These are phyloP conservation scores for Magnolia changhungtana DNA, from an alignment of 164 flowering plant species.

Conservation along the genomic window DNA sequence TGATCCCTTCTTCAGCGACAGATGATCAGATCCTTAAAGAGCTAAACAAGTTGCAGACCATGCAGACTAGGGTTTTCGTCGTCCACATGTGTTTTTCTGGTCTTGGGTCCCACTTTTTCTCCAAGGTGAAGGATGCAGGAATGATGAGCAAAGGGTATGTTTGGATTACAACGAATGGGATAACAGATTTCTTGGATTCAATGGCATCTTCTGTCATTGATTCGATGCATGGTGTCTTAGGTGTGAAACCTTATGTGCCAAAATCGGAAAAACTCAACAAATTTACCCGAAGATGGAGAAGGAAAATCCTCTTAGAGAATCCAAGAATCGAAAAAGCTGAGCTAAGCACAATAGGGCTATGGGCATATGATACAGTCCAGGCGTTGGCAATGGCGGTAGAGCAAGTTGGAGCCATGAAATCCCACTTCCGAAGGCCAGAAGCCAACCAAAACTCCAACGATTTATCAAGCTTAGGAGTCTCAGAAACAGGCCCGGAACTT, in stretches of 20 bases:
- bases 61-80: slow-evolving; percentile 22
- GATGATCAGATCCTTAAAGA: slow-evolving; percentile 12
- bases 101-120: slow-evolving; percentile 10
- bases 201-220: slow-evolving; percentile 8
- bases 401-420: slow-evolving; percentile 11
- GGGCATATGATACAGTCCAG: slow-evolving; percentile 45
- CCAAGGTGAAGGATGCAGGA: background rate
- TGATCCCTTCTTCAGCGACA: background rate
- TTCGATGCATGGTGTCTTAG: slow-evolving; percentile 28
- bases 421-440: background rate
- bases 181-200: slow-evolving; percentile 4
- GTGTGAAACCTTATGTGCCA: slow-evolving; percentile 18
- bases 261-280: slow-evolving; percentile 3
- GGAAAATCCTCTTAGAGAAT: background rate
- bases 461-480: background rate
- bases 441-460: background rate
- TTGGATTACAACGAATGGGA: slow-evolving; percentile 21
- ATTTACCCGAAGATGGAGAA: slow-evolving; percentile 16
- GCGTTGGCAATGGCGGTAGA: slow-evolving; percentile 44
- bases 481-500: slow-evolving; percentile 3
- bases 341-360: slow-evolving; percentile 25
- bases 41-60: slow-evolving; percentile 14
- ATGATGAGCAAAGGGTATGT: slow-evolving; percentile 25
- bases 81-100: slow-evolving; percentile 16
- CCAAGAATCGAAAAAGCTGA: background rate